Base-by-base conservation (phyloP, 345 rosid genomes). In the Odontarrhena argentea region DNA sequence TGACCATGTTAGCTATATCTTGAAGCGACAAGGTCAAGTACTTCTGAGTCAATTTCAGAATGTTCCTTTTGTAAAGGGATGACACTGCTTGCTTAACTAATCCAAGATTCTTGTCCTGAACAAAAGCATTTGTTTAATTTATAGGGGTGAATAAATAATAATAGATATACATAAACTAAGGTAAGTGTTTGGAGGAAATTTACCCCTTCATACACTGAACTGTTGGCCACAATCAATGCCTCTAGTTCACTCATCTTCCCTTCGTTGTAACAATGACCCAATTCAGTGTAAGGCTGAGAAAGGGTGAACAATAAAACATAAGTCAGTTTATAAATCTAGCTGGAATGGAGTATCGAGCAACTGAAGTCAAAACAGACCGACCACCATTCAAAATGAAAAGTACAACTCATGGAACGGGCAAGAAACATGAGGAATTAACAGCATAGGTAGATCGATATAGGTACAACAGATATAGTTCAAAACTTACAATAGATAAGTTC, bases 11-110 rank as follows among this genome's bases (percentile, higher is more conserved):
- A 55, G 97, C 96, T 71, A 87, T 95, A 67, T 91, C 99, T 86
- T 95, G 90, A 58, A 95, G 96, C 43, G 99, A 91, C 55, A 95
- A 83, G 68, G 99, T 95, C 78, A 91, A 72, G 81, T 95, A 95
- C 24, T 88, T 91, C 70, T 87, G 99, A 26, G 98, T 95, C 82
- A 95, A 72, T 74, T 92, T 85, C 86, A 89, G 94, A 72, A 95
- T 95, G 80, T 92, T 95, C 65, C 84, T 86, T 80, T 91, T 95
- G 76, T 87, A 95, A 83, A 89, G 83, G 58, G 99, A 95, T 74
- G 98, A 82, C 32, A 89, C 76, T 46, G 84, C 99, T 79, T 95
- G 98, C 83, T 86, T 87, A 75, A 82, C 99, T 60, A 91, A 82
- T 67, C 99, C 99, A 52, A 86, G 86, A 77, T 95, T 91, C 69